Conservation (phyloP, 306 rosid genomes). For the Inga laurina region DNA sequence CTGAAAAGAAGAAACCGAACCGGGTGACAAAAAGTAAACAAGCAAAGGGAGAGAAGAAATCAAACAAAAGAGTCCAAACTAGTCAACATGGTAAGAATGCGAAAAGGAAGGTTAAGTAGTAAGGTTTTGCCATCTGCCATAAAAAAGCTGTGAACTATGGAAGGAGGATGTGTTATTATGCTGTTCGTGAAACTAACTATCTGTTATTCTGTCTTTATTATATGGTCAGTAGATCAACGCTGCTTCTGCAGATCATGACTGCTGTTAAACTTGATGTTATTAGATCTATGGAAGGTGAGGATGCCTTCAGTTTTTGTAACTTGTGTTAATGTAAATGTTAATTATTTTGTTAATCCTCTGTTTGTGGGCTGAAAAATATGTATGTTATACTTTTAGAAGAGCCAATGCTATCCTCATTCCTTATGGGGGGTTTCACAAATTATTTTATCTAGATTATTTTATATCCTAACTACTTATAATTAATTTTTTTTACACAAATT, state of each 20-base stretch:
- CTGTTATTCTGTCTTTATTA: not conserved
- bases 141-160: slow-evolving; percentile 14
- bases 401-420: not conserved
- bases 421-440: no score
- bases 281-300: slow-evolving; percentile 7
- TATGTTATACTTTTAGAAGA: not conserved
- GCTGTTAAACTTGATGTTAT: not conserved
- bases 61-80: slow-evolving; percentile 51
- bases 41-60: slow-evolving; percentile 45
- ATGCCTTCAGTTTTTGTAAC: slow-evolving; percentile 33
- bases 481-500: no score
- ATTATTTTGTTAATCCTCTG: slow-evolving; percentile 7
- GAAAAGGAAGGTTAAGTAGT: slow-evolving; percentile 64
- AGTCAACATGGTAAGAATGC: slow-evolving; percentile 43
- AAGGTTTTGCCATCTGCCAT: slow-evolving; percentile 21
- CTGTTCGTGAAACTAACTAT: slow-evolving; percentile 21
- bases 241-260: slow-evolving; percentile 24
- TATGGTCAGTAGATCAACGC: not conserved
- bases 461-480: no score
- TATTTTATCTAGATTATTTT: no score
- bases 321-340: not conserved
- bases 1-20: slow-evolving; percentile 41
- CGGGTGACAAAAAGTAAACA: slow-evolving; percentile 28
- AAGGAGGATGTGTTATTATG: slow-evolving; percentile 18
- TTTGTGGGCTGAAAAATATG: not conserved